A percentile compares a stretch with the other conserved stretches of the same genome.
Conservation (phyloP, 371 early-diverging fungal genomes). For the Coemansia sp. region DNA sequence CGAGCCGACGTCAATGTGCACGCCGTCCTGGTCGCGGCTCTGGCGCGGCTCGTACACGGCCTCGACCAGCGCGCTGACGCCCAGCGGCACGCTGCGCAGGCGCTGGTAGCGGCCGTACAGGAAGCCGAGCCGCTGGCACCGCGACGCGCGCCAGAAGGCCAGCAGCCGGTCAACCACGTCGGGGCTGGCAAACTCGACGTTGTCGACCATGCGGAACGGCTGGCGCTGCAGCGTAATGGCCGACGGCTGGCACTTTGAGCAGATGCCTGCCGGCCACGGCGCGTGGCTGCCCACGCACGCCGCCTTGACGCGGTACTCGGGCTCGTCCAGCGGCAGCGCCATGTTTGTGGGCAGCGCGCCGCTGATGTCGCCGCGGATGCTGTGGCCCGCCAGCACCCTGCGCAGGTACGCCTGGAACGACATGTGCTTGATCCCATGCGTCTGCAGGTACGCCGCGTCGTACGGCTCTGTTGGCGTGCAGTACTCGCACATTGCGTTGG, state of each 20-base stretch:
- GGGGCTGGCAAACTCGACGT: constrained; percentile 95
- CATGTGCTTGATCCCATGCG: constrained; percentile 96
- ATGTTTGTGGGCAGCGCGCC: constrained; percentile 44
- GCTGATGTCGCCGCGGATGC: constrained; percentile 52
- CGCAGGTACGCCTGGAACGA: constrained; percentile 92
- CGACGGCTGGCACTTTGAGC: constrained; percentile 96
- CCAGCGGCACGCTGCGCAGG: constrained; percentile 91
- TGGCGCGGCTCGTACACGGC: constrained; percentile 96
- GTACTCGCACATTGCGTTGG: constrained; percentile 96
- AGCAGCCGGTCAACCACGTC: constrained; percentile 87
- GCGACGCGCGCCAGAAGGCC: constrained; percentile 83
- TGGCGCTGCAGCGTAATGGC: constrained; percentile 89
- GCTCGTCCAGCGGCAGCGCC: constrained; percentile 85
- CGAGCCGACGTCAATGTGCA: constrained; percentile 63
- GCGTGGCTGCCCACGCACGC: constrained; percentile 84
- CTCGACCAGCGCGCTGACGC: constrained; percentile 96
- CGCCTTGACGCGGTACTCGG: constrained; percentile 70
- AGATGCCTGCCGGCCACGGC: constrained; percentile 93
- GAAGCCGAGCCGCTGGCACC: constrained; percentile 90
- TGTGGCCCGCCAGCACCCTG: constrained; percentile 67
- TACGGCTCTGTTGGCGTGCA: constrained; percentile 97
- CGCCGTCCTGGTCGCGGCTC: constrained; percentile 77
- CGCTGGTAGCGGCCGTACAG: constrained; percentile 94
- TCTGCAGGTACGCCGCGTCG: constrained; percentile 79
- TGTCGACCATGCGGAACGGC: constrained; percentile 97